Percentiles rank a stretch among this genome's conserved stretches.
Evolutionary conservation across 1,284 basidiomycete genomes (phyloP).

Genomic region (Ustilago crameri): DNA sequence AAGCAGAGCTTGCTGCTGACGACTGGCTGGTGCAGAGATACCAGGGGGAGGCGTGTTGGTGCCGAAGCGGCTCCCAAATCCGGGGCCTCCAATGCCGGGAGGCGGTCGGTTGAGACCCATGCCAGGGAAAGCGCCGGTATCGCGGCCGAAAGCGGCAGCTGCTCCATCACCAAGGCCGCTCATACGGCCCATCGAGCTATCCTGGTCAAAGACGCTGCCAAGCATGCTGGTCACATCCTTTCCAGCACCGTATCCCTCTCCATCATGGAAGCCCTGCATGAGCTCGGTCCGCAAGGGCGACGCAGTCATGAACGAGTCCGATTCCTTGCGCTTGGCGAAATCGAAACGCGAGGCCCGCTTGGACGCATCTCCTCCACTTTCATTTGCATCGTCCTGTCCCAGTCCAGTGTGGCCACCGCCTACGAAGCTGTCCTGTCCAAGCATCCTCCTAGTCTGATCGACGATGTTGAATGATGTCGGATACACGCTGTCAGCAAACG

Average conservation of each 20-base stretch:
- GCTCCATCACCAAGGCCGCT: conserved; percentile 34
- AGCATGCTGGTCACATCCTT: conserved; percentile 55
- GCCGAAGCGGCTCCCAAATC: conserved; percentile 35
- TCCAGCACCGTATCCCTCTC: conserved; percentile 16
- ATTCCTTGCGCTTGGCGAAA: conserved; percentile 61
- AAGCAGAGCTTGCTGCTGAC: conserved; percentile 52
- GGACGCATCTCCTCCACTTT: conserved; percentile 22
- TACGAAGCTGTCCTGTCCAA: conserved; percentile 43
- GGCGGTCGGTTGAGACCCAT: conserved; percentile 38
- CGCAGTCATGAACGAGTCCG: conserved; percentile 40
- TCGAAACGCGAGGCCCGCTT: conserved; percentile 59
- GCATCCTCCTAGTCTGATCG: conserved; percentile 53
- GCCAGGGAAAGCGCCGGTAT: conserved; percentile 30
- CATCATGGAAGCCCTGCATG: conserved; percentile 27
- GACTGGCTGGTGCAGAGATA: conserved; percentile 39
- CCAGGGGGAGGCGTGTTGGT: conserved; percentile 47
- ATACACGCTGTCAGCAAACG: conserved; percentile 29
- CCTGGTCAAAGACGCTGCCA: conserved; percentile 56
- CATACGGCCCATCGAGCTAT: conserved; percentile 15
- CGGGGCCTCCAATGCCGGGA: conserved; percentile 45
- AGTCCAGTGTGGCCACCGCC: conserved; percentile 2
- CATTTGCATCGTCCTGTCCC: conserved; percentile 28
- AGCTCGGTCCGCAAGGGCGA: conserved; percentile 46
- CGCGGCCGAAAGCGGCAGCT: conserved; percentile 32
- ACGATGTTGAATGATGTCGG: conserved; percentile 47